phyloP scores from a whole-genome alignment of 192 early-diverging fungal genomes.

The Entomortierella beljakovae region DNA sequence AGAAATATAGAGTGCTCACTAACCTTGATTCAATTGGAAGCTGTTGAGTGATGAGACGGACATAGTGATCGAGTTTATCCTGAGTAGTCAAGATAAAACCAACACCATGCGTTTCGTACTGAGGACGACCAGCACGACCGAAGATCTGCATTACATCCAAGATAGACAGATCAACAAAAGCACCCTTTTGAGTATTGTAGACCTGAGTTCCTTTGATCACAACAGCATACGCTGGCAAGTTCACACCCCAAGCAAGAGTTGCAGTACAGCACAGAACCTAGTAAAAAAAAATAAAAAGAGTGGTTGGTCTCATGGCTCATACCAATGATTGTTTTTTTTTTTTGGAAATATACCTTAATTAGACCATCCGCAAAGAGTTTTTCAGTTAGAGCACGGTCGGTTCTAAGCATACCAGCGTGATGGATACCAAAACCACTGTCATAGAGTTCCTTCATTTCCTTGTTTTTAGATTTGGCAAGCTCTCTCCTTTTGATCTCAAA shows the following conservation, averaged over 20 bases:
- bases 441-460: constrained; percentile 91
- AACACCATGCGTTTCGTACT: constrained; percentile 92
- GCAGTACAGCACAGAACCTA: constrained; percentile 96
- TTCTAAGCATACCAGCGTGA: constrained; percentile 95
- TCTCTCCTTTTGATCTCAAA: constrained; percentile 67
- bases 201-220: constrained; percentile 98
- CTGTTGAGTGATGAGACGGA: constrained; percentile 94
- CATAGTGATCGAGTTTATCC: constrained; percentile 94
- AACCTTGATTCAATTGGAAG: constrained; percentile 94
- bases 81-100: constrained; percentile 96
- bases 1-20: background rate
- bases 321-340: background rate
- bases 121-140: constrained; percentile 96
- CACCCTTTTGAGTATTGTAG: constrained; percentile 94
- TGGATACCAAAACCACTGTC: constrained; percentile 90
- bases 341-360: constrained; percentile 68
- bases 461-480: constrained; percentile 79
- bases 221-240: constrained; percentile 98
- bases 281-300: background rate
- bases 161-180: constrained; percentile 94
- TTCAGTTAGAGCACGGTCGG: constrained; percentile 89
- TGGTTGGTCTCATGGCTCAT: background rate
- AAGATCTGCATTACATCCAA: constrained; percentile 99
- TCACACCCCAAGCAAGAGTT: constrained; percentile 99
- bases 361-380: constrained; percentile 90